A percentile compares a stretch with the other conserved stretches of the same genome.
These are phyloP conservation scores for Saccharomycopsis sp. DNA, from an alignment of 805 yeast species.

Conservation along the genomic window DNA sequence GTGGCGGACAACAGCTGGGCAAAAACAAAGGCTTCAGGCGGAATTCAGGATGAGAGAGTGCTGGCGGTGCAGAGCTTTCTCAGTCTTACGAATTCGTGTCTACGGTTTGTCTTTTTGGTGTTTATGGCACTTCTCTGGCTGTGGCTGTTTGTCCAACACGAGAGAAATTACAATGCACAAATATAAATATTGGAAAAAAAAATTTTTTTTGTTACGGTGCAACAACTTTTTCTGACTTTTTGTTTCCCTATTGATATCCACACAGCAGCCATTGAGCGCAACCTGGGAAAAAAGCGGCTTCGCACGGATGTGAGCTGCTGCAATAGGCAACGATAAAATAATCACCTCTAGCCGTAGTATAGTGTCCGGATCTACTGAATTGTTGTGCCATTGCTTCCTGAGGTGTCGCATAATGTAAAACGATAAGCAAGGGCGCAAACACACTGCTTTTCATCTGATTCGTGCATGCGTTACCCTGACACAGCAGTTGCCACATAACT, in stretches of 20 bases:
- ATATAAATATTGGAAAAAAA: constrained; percentile 3
- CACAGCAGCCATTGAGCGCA: neutral
- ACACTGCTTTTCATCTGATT: too few species aligned
- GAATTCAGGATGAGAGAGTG: neutral
- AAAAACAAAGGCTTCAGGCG: neutral
- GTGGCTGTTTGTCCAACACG: neutral
- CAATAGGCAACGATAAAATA: too few species aligned
- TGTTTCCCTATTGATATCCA: neutral
- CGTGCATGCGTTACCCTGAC: too few species aligned
- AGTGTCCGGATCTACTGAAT: too few species aligned
- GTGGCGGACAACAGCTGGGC: neutral
- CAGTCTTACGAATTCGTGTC: neutral
- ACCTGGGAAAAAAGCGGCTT: neutral
- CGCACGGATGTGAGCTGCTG: too few species aligned
- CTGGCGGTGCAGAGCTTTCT: neutral
- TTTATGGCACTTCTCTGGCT: neutral
- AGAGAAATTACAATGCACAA: neutral
- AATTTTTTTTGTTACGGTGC: neutral
- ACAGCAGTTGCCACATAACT: too few species aligned
- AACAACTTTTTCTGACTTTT: neutral
- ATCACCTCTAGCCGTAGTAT: too few species aligned
- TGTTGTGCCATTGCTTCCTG: too few species aligned
- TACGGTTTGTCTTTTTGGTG: neutral
- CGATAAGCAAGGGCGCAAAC: too few species aligned
- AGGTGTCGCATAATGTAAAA: too few species aligned